Base-by-base conservation (phyloP, 148 eudicot species). In the Suaeda aralocaspica region DNA sequence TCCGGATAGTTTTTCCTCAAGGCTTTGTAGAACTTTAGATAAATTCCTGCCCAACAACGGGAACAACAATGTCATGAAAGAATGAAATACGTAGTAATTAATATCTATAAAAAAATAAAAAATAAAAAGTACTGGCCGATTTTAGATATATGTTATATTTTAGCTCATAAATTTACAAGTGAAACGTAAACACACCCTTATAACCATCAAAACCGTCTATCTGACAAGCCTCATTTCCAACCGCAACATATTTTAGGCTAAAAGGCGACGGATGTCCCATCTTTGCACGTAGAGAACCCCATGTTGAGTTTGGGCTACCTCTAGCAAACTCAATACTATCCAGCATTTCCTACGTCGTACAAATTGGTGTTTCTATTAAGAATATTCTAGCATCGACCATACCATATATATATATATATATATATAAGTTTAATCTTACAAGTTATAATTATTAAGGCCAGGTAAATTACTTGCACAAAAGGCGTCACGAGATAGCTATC, bases 321-420 rank as follows among this genome's bases (percentile, higher is more conserved):
- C 84, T 87, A 16, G 96, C 92, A 83, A 93, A 93, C 86, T 93
- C 96, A 26, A 93, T 78, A 33, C 95, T 86, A 68, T 88, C 86
- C 12, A 90, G 76, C 71, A 80, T 74, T 72, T 88, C 90, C 92
- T 89, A 72, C 9, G 53, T 61, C 41, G 8, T 36, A 36, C n/a
- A n/a, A n/a, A n/a, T n/a, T n/a, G n/a, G n/a, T n/a, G n/a, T n/a
- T n/a, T n/a, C n/a, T n/a, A n/a, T n/a, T n/a, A n/a, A n/a, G n/a
- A n/a, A n/a, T n/a, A n/a, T n/a, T n/a, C n/a, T n/a, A n/a, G n/a
- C n/a, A n/a, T n/a, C n/a, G n/a, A n/a, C n/a, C n/a, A n/a, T n/a
- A n/a, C n/a, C n/a, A n/a, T n/a, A n/a, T n/a, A n/a, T n/a, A n/a
- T n/a, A n/a, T n/a, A n/a, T n/a, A n/a, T n/a, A n/a, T n/a, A n/a